Percentiles rank a stretch among this genome's conserved stretches.
Conservation (phyloP, 1,139 yeast species). For the Arxiozyma telluris region DNA sequence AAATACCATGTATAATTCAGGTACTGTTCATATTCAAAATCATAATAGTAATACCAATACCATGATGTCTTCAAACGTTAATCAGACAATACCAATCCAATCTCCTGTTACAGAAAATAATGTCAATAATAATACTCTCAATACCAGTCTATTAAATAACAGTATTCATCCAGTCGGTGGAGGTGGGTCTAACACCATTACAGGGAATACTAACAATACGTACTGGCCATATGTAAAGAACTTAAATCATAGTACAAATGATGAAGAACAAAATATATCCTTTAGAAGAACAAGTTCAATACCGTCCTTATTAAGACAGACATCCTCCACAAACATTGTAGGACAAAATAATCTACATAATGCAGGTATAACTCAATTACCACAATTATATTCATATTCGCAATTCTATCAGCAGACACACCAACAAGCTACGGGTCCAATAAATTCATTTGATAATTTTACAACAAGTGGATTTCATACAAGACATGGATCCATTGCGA, state of each 20-base stretch:
- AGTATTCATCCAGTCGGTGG: constrained; percentile 7
- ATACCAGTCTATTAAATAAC: not conserved
- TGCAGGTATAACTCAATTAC: constrained; percentile 10
- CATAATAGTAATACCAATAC: constrained; percentile 4
- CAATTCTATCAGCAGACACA: constrained; percentile 19
- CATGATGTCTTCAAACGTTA: not conserved
- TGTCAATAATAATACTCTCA: constrained; percentile 13
- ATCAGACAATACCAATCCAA: constrained; percentile 4
- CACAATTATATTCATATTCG: constrained; percentile 19
- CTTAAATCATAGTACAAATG: constrained; percentile 8
- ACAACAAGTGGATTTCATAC: constrained; percentile 22
- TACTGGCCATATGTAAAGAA: constrained; percentile 20
- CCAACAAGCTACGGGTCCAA: constrained; percentile 8
- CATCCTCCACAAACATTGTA: constrained; percentile 12
- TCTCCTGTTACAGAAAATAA: constrained; percentile 5
- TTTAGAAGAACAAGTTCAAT: constrained; percentile 18
- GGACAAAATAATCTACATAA: constrained; percentile 19
- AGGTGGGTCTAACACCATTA: constrained; percentile 7
- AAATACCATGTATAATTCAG: constrained; percentile 11
- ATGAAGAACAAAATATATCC: constrained; percentile 16
- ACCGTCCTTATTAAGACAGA: constrained; percentile 18
- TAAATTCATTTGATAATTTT: constrained; percentile 20
- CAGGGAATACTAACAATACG: constrained; percentile 4
- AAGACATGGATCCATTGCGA: constrained; percentile 22
- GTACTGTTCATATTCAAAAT: constrained; percentile 12